Base-by-base conservation (phyloP, 257 asterid genomes). In the Ballota nigra region DNA sequence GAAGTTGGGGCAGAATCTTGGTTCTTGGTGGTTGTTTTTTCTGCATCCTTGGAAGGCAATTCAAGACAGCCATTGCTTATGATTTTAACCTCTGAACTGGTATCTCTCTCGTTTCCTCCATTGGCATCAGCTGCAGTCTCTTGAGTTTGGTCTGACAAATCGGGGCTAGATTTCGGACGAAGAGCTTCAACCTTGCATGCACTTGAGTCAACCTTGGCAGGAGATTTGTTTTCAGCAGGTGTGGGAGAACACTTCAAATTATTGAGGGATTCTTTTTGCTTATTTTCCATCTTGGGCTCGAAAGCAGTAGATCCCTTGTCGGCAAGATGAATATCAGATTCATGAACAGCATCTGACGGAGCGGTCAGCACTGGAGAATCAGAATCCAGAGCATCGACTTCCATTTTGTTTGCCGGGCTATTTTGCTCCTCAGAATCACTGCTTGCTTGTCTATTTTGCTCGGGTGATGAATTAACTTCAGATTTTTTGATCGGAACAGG, bases 401-500 rank as follows among this genome's bases (percentile, higher is more conserved):
- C 78, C 20, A 10, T 38, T 10, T 38, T 75, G 41, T 33, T 68
- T 9, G n/a, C 60, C 73, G 73, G 59, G 19, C 36, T 38, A 6
- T 76, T 81, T 10, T 68, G 81, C 51, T 4, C 68, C 29, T 62
- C 68, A n/a, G 68, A 18, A 36, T 62, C 68, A 10, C 68, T 73
- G 41, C 33, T 70, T 15, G 31, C 45, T 74, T 71, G 51, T 26
- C 34, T 33, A 8, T 76, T 81, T 10, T 70, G 81, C 75, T 67
- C 79, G 41, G 18, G 20, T 22, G 82, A 71, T 68, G 81, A 82
- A 70, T 71, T 82, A 53, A n/a, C 59, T 34, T 75, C 82, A 11
- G 75, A 51, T 55, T 86, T 80, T 63, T 82, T 76, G 1, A 34
- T 71, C 55, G 69, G 64, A 78, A 71, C 83, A 45, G 83, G 82